These are phyloP conservation scores for Scedosporium boydii DNA, from an alignment of 2,329 filamentous ascomycete species.

Conservation along the genomic window DNA sequence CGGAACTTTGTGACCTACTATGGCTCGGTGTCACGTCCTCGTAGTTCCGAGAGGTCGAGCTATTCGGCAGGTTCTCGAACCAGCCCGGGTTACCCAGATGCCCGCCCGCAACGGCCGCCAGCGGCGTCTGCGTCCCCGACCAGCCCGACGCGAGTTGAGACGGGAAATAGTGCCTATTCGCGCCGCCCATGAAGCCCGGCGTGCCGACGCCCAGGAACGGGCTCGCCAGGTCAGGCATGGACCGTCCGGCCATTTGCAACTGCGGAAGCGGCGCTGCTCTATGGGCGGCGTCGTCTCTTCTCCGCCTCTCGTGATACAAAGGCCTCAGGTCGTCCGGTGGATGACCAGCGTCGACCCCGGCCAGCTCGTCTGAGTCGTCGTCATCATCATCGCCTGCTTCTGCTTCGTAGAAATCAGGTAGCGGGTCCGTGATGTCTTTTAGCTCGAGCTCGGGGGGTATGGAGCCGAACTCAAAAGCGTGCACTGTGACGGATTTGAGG, in stretches of 20 bases:
- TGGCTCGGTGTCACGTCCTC: slow-evolving; percentile 20
- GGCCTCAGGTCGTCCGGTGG: slow-evolving; percentile 10
- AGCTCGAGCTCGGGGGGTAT: slow-evolving; percentile 79
- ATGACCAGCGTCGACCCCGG: slow-evolving; percentile 18
- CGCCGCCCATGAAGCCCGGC: slow-evolving; percentile 58
- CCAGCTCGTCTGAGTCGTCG: slow-evolving; percentile 22
- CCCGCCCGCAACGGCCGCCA: slow-evolving; percentile 69
- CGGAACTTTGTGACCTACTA: slow-evolving; percentile 36
- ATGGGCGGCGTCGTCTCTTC: slow-evolving; percentile 6
- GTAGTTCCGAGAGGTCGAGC: background rate
- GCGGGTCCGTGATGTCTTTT: slow-evolving; percentile 92
- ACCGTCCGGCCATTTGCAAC: background rate
- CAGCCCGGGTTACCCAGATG: slow-evolving; percentile 29
- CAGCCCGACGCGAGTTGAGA: slow-evolving; percentile 62
- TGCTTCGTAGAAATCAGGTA: slow-evolving; percentile 93
- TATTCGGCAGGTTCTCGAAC: slow-evolving; percentile 8
- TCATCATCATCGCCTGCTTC: slow-evolving; percentile 47
- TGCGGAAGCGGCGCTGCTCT: slow-evolving; percentile 5
- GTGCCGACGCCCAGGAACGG: slow-evolving; percentile 52
- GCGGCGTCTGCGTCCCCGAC: slow-evolving; percentile 68
- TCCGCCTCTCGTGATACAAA: slow-evolving; percentile 12
- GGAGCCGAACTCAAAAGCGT: slow-evolving; percentile 85
- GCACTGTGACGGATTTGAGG: slow-evolving; percentile 91
- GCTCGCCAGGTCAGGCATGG: slow-evolving; percentile 33
- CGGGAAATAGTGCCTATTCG: slow-evolving; percentile 76